These are phyloP conservation scores for Pythium grandisporangium DNA, from an alignment of 352 stramenopile genomes.

Conservation along the genomic window DNA sequence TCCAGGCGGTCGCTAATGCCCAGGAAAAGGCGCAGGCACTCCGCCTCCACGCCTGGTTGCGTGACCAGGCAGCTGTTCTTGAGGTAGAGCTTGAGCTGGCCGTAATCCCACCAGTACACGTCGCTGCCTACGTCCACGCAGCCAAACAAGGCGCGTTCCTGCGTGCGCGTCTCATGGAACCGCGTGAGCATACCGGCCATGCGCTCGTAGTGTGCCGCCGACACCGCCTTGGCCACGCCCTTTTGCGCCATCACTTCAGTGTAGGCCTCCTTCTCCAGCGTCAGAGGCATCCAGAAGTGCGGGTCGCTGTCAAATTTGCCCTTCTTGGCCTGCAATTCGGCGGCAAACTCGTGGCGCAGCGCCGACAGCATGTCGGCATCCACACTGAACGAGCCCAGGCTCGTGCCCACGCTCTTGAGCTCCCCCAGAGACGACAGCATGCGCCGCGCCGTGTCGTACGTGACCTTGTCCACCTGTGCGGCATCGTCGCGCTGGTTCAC, in stretches of 20 bases:
- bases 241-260: constrained; percentile 94
- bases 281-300: constrained; percentile 98
- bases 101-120: constrained; percentile 99
- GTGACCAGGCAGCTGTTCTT: constrained; percentile 95
- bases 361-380: constrained; percentile 88
- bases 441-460: constrained; percentile 91
- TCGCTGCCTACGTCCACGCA: constrained; percentile 95
- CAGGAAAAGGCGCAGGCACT: constrained; percentile 72
- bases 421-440: constrained; percentile 91
- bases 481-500: constrained; percentile 90
- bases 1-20: constrained; percentile 69
- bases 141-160: constrained; percentile 90
- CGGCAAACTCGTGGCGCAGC: constrained; percentile 89
- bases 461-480: constrained; percentile 97
- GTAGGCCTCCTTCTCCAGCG: constrained; percentile 89
- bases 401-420: constrained; percentile 93
- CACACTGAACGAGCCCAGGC: constrained; percentile 95
- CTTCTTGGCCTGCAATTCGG: constrained; percentile 85
- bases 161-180: constrained; percentile 64
- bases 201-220: constrained; percentile 83
- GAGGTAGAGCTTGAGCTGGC: constrained; percentile 96
- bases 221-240: constrained; percentile 61
- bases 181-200: constrained; percentile 88
- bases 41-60: constrained; percentile 68
- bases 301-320: constrained; percentile 97